Base-by-base conservation (phyloP, 495 filamentous ascomycete species). In the Aspergillus wentii region DNA sequence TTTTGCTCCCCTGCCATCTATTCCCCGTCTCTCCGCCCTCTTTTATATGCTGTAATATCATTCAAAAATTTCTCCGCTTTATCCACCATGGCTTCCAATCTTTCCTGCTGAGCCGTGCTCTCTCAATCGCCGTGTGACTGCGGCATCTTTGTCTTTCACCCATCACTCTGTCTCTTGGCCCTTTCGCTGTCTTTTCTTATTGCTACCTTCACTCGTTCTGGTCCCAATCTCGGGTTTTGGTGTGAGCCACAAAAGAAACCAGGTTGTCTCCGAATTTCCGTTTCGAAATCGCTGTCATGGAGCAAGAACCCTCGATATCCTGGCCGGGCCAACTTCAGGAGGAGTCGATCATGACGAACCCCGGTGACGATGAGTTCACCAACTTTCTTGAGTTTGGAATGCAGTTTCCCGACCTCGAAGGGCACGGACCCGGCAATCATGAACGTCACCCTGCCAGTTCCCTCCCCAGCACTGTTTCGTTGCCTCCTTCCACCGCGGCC, bases 321-420 rank as follows among this genome's bases (percentile, higher is more conserved):
- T 71, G 66, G 68, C 49, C 62, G 27, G 66, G 69, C 31, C 56
- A 58, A 17, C 45, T 63, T n/a, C 52, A 56, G 20, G 57, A 56
- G 35, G 56, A 53, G 34, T 29, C 48, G 10, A 48, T 62, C 43
- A 63, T 66, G 32, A 30, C 59, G 3, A 42, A 48, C 17, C 43
- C 52, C 29, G 54, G 47, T 17, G 68, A 74, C 8, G 70, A 75
- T 43, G 72, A 76, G 31, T 76, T 76, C 49, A 62, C 69, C 51
- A 69, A 63, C 38, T 72, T 75, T 40, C 66, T 76, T 41, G 70
- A 75, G 39, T 75, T 73, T 56, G 66, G 67, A 29, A 69, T 69
- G 53, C 65, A 66, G 14, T 76, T 75, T 36, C 22, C 67, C 51
- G 60, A 68, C 38, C 52, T 71, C 20, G 70, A 74, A 28, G 57